Percentiles rank a stretch among this genome's conserved stretches.
These are phyloP conservation scores for Naganishia albida DNA, from an alignment of 1,284 basidiomycete species.

Conservation along the genomic window DNA sequence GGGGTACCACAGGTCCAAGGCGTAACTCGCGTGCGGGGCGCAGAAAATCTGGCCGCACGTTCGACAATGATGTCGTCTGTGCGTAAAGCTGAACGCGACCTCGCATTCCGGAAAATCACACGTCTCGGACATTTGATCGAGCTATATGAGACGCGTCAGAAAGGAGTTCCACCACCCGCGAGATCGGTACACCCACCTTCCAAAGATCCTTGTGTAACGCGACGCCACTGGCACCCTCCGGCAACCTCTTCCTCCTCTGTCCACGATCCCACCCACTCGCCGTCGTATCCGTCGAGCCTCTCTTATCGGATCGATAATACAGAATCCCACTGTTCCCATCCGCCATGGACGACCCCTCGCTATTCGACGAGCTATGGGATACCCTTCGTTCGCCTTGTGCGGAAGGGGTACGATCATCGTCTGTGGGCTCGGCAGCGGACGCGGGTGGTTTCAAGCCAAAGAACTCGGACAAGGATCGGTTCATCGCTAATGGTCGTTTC, in stretches of 20 bases:
- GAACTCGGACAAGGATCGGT: slow-evolving; percentile 12
- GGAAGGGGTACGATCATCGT: slow-evolving; percentile 3
- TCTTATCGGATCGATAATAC: background rate
- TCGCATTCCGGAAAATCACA: slow-evolving; percentile 27
- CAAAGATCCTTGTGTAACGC: slow-evolving; percentile 31
- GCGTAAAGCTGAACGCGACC: slow-evolving; percentile 25
- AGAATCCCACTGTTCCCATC: slow-evolving; percentile 21
- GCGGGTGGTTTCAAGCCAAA: slow-evolving; percentile 7
- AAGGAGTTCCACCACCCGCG: background rate
- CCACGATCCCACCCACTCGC: slow-evolving; percentile 13
- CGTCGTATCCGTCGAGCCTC: background rate
- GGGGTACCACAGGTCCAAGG: slow-evolving; percentile 29
- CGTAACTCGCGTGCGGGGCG: slow-evolving; percentile 22
- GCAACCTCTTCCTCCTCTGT: slow-evolving; percentile 12
- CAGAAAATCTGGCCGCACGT: slow-evolving; percentile 32
- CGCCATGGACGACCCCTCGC: slow-evolving; percentile 8
- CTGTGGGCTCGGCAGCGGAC: background rate
- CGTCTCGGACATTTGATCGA: slow-evolving; percentile 27
- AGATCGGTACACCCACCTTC: slow-evolving; percentile 23
- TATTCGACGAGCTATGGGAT: slow-evolving; percentile 7
- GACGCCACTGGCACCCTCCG: slow-evolving; percentile 17
- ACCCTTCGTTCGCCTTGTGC: background rate
- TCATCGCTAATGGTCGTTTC: slow-evolving; percentile 1
- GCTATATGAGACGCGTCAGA: slow-evolving; percentile 7
- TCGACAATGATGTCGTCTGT: slow-evolving; percentile 32